phyloP scores from a whole-genome alignment of 1,139 yeast genomes.

The Lipomyces yarrowii region DNA sequence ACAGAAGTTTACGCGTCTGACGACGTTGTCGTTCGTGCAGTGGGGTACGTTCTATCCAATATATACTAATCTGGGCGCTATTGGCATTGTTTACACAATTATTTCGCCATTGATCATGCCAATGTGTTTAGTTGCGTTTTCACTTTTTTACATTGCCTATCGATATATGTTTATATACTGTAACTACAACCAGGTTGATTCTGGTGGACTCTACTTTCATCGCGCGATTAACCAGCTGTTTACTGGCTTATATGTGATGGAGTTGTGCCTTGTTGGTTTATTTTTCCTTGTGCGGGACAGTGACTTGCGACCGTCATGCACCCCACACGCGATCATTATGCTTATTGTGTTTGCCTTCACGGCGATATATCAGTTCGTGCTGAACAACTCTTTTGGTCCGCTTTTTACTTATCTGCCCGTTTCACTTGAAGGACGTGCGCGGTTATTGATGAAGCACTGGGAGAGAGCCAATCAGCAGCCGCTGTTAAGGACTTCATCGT shows the following conservation, averaged over 20 bases:
- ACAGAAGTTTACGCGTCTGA: slow-evolving; percentile 52
- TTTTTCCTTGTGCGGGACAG: slow-evolving; percentile 48
- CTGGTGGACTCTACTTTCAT: slow-evolving; percentile 71
- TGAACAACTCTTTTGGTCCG: slow-evolving; percentile 64
- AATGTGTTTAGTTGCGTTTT: slow-evolving; percentile 61
- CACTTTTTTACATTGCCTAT: slow-evolving; percentile 61
- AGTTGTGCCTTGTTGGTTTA: slow-evolving; percentile 73
- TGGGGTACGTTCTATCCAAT: slow-evolving; percentile 85
- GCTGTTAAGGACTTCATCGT: slow-evolving; percentile 12
- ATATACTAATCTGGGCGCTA: slow-evolving; percentile 73
- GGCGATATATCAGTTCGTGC: slow-evolving; percentile 60
- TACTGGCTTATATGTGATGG: slow-evolving; percentile 78
- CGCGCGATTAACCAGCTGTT: slow-evolving; percentile 73
- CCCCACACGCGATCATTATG: slow-evolving; percentile 51
- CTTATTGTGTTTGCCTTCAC: slow-evolving; percentile 68
- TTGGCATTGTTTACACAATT: slow-evolving; percentile 73
- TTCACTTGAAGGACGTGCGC: slow-evolving; percentile 45
- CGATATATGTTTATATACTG: slow-evolving; percentile 58
- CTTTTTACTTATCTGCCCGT: slow-evolving; percentile 71
- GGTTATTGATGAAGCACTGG: slow-evolving; percentile 12
- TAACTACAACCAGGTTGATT: slow-evolving; percentile 65
- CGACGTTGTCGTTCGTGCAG: slow-evolving; percentile 50
- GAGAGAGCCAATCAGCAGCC: slow-evolving; percentile 9
- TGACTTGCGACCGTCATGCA: slow-evolving; percentile 22
- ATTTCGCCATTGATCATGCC: slow-evolving; percentile 76